Conservation (phyloP, 2,329 filamentous ascomycete genomes). For the Trichoderma sp. region DNA sequence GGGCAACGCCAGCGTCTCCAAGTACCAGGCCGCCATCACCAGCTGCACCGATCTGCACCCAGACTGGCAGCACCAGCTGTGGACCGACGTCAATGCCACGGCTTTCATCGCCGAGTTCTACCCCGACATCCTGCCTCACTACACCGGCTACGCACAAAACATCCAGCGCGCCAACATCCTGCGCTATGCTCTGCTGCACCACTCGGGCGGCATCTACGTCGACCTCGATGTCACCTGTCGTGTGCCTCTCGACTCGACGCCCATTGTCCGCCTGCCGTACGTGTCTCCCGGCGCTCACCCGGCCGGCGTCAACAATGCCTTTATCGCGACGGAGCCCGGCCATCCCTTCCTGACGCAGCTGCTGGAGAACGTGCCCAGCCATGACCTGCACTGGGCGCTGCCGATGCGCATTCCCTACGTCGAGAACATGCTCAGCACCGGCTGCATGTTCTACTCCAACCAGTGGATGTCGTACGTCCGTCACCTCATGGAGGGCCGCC, state of each 20-base stretch:
- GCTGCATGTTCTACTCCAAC: slow-evolving; percentile 31
- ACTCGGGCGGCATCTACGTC: slow-evolving; percentile 28
- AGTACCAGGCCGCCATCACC: slow-evolving; percentile 26
- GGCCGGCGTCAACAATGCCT: slow-evolving; percentile 28
- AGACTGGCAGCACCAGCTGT: slow-evolving; percentile 26
- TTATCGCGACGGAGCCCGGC: slow-evolving; percentile 24
- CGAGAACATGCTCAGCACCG: slow-evolving; percentile 30
- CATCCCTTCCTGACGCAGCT: slow-evolving; percentile 24
- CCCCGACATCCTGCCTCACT: slow-evolving; percentile 27
- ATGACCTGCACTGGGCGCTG: slow-evolving; percentile 27
- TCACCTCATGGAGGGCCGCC: slow-evolving; percentile 15
- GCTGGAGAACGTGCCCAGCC: slow-evolving; percentile 23
- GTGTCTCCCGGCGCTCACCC: slow-evolving; percentile 27
- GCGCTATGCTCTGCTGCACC: slow-evolving; percentile 27
- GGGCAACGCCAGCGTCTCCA: slow-evolving; percentile 43
- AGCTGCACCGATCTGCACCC: slow-evolving; percentile 26
- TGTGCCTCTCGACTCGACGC: slow-evolving; percentile 24
- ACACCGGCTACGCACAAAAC: slow-evolving; percentile 25
- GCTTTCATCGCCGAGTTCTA: slow-evolving; percentile 25
- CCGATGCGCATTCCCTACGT: slow-evolving; percentile 29
- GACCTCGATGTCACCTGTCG: slow-evolving; percentile 28
- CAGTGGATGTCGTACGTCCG: slow-evolving; percentile 28
- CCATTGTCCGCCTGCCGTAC: slow-evolving; percentile 24
- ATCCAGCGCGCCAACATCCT: slow-evolving; percentile 28
- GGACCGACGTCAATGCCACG: slow-evolving; percentile 28